These are phyloP conservation scores for Alternaria metachromatica DNA, from an alignment of 2,329 filamentous ascomycete species.

Conservation along the genomic window DNA sequence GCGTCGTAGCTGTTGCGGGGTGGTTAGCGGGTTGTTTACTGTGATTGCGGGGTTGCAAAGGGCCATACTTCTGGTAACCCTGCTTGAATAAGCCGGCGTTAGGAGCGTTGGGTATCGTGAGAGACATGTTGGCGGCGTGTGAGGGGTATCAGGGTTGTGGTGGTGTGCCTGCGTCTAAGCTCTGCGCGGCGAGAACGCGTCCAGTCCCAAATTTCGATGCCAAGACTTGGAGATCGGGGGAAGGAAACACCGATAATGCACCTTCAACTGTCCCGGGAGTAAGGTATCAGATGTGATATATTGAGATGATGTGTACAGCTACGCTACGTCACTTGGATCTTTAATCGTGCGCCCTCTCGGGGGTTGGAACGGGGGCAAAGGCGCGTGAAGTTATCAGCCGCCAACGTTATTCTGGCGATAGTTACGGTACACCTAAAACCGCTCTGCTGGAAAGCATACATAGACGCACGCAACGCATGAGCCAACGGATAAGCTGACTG, in stretches of 20 bases:
- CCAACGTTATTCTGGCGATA: background rate
- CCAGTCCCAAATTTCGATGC: constrained; percentile 25
- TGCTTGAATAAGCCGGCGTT: constrained; percentile 94
- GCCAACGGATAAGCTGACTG: background rate
- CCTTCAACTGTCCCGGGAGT: background rate
- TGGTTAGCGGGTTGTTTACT: constrained; percentile 42
- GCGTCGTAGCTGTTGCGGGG: constrained; percentile 80
- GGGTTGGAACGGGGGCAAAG: background rate
- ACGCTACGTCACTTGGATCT: too few species aligned
- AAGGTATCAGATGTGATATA: background rate
- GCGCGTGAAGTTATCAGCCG: background rate
- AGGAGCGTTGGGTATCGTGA: constrained; percentile 92
- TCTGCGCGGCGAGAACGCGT: constrained; percentile 37
- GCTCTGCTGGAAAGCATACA: background rate
- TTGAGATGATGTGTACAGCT: background rate
- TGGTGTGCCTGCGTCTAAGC: constrained; percentile 27
- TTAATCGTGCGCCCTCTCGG: background rate
- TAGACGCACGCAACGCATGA: background rate
- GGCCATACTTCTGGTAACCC: constrained; percentile 88
- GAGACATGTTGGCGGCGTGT: constrained; percentile 72
- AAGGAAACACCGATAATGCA: constrained; percentile 15
- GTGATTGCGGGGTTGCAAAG: constrained; percentile 21
- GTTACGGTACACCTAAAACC: background rate
- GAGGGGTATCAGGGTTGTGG: constrained; percentile 40
- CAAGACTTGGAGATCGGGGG: constrained; percentile 19